Conservation (phyloP, 345 rosid genomes). For the Camelina hispida region DNA sequence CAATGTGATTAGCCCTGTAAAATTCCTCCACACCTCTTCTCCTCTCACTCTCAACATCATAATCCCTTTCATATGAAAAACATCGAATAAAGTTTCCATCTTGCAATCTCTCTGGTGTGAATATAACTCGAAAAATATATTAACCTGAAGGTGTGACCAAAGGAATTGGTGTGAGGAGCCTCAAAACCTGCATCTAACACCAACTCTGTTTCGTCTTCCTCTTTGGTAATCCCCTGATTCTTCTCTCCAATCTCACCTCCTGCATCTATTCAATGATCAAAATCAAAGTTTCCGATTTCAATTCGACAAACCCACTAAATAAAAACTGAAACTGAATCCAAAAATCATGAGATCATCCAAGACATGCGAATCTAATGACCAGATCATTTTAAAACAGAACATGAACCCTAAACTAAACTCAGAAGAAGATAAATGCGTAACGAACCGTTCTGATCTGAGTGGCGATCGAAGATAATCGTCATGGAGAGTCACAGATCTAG, state of each 20-base stretch:
- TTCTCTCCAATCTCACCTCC: conserved; percentile 49
- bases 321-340: neutral
- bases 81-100: neutral
- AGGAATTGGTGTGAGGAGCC: conserved; percentile 71
- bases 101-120: conserved; percentile 6
- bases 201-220: conserved; percentile 53
- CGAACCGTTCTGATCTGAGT: conserved; percentile 37
- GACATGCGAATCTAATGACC: neutral
- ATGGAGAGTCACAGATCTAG: conserved; percentile 23
- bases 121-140: neutral
- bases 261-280: conserved; percentile 24
- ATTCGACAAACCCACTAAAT: neutral
- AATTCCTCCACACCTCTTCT: conserved; percentile 74
- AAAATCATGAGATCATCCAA: neutral
- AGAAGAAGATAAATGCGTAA: conserved; percentile 7
- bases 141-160: conserved; percentile 88
- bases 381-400: neutral
- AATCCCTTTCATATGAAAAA: conserved; percentile 55
- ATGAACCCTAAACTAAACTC: neutral
- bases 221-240: conserved; percentile 37
- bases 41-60: conserved; percentile 75
- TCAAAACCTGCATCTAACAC: conserved; percentile 59
- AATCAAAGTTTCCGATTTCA: neutral
- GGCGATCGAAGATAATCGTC: conserved; percentile 33
- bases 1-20: conserved; percentile 72